Evolutionary conservation across 2,329 filamentous ascomycete species (phyloP), one percentile per base, ranked within the genome.

Genomic region (Cladosporium oxysporum): DNA sequence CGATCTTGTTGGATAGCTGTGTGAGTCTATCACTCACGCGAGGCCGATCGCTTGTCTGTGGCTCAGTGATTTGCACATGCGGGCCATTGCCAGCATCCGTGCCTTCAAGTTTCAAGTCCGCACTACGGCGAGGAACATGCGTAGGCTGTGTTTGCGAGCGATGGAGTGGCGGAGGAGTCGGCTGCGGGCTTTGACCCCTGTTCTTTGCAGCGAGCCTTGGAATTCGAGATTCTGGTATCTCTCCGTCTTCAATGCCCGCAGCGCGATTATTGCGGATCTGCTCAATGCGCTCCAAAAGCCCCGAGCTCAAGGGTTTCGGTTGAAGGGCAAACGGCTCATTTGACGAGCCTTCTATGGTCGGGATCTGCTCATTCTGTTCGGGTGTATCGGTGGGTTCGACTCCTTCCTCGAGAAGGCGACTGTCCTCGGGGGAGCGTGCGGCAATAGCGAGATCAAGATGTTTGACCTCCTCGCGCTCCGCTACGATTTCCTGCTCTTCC

Each of bases 1-100:
- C 76, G 66, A 80, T 79, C 74, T 93, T 94, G 65, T 64, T 73
- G 16, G 72, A 67, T 6, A 76, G 66, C 33, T 74, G 73, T 41
- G 66, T 79, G 3, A 87, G 83, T 31, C 83, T 83, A 1, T 94
- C 79, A 0, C 88, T 88, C 14, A 97, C 82, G 72, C 91, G 92
- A 14, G 61, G 61, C 78, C 91, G 94, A 68, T 97, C 91, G 1
- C 81, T 62, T 23, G 49, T 55, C 29, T 28, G 62, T 26, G 44
- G 47, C 31, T 67, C 47, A 3, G 49, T 29, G 5, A 44, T n/a
- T 31, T 50, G 41, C n/a, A 44, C 57, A 28, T 59, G 44, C 12
- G 55, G 55, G n/a, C 31, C 26, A 14, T 10, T 28, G 21, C 61
- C 44, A 7, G 63, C 55, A 14, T 67, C 66, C 3, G 31, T 16